Evolutionary conservation across 805 yeast genomes (phyloP).

Genomic region (Groenewaldozyma salmanticensis): DNA sequence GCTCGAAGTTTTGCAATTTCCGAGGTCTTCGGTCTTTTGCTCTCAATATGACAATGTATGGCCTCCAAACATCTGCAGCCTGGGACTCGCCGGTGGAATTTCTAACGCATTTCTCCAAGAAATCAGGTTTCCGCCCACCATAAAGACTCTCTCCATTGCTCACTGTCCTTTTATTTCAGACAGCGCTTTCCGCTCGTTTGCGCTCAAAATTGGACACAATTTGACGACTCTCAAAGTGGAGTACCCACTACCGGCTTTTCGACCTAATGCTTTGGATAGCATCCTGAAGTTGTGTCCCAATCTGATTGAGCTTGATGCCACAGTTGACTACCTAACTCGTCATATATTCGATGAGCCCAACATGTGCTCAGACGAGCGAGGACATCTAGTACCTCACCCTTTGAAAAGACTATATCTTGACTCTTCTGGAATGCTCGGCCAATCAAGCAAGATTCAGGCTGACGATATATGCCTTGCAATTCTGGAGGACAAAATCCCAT

Average conservation of each 20-base stretch:
- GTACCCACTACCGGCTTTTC: slow-evolving; percentile 82
- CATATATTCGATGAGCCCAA: slow-evolving; percentile 30
- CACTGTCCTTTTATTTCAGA: slow-evolving; percentile 78
- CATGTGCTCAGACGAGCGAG: slow-evolving; percentile 13
- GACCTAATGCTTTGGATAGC: slow-evolving; percentile 59
- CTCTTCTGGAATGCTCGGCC: slow-evolving; percentile 77
- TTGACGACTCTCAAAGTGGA: slow-evolving; percentile 55
- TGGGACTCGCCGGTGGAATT: slow-evolving; percentile 83
- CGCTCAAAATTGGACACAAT: slow-evolving; percentile 56
- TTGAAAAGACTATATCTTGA: slow-evolving; percentile 59
- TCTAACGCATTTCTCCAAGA: slow-evolving; percentile 66
- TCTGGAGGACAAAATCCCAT: slow-evolving; percentile 66
- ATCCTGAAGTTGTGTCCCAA: slow-evolving; percentile 72
- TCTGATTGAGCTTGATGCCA: slow-evolving; percentile 48
- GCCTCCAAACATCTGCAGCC: slow-evolving; percentile 68
- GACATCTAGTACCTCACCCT: slow-evolving; percentile 37
- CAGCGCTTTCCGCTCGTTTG: slow-evolving; percentile 50
- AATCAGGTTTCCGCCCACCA: slow-evolving; percentile 63
- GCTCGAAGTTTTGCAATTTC: slow-evolving; percentile 73
- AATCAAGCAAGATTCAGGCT: slow-evolving; percentile 73
- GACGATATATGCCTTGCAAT: slow-evolving; percentile 81
- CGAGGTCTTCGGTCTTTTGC: slow-evolving; percentile 76
- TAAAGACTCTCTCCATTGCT: slow-evolving; percentile 65
- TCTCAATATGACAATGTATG: slow-evolving; percentile 43
- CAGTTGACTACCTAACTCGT: slow-evolving; percentile 68